Evolutionary conservation across 176 grass and related monocot genomes (phyloP).

Genomic region (Avena eriantha): DNA sequence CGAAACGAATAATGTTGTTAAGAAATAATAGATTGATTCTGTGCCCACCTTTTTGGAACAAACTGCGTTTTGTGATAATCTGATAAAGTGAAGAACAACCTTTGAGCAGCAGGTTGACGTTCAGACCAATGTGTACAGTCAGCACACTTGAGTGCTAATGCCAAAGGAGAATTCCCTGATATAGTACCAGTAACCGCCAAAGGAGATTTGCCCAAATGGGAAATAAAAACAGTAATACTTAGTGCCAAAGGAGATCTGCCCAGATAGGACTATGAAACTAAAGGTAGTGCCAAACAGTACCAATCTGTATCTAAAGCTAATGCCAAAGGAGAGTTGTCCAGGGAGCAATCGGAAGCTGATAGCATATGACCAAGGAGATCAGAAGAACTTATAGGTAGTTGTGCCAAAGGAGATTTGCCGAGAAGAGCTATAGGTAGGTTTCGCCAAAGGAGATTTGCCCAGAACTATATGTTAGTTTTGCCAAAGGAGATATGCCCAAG

Average conservation of each 20-base stretch:
- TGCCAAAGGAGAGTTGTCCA: constrained; percentile 80
- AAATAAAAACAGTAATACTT: constrained; percentile 26
- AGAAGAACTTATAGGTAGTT: constrained; percentile 51
- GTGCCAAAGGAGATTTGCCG: constrained; percentile 95
- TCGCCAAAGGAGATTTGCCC: constrained; percentile 22
- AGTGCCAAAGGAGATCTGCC: constrained; percentile 64
- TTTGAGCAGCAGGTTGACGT: constrained; percentile 34
- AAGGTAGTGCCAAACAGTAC: constrained; percentile 55
- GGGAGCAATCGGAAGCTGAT: constrained; percentile 31
- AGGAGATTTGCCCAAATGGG: constrained; percentile 52
- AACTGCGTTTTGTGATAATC: constrained; percentile 10
- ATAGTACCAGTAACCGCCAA: constrained; percentile 19
- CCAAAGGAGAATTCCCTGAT: constrained; percentile 48
- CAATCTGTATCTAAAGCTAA: constrained; percentile 51
- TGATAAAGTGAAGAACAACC: constrained; percentile 29
- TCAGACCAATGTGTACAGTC: constrained; percentile 11
- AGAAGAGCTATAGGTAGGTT: constrained; percentile 6
- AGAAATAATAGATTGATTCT: constrained; percentile 14
- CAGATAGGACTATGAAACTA: constrained; percentile 25
- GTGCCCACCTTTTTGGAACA: constrained; percentile 41
- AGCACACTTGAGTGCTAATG: constrained; percentile 38
- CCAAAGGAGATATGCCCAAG: constrained; percentile 26
- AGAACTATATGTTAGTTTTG: constrained; percentile 25
- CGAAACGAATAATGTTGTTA: neutral
- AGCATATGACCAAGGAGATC: constrained; percentile 69